Percentiles rank a stretch among this genome's conserved stretches.
Conservation (phyloP, 2,329 filamentous ascomycete genomes). For the Pseudogymnoascus sp. region DNA sequence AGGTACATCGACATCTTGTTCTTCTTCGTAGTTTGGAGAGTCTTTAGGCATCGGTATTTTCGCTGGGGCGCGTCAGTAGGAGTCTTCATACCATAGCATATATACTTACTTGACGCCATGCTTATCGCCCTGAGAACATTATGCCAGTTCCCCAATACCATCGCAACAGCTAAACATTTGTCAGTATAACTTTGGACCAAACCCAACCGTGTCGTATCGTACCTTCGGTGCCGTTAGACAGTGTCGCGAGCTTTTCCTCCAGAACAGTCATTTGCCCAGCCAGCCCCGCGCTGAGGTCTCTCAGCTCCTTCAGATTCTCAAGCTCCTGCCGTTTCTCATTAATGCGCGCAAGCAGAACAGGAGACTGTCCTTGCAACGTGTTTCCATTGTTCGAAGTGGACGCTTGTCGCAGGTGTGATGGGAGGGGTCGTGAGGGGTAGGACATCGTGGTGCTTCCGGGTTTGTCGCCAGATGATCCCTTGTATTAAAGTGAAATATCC, state of each 20-base stretch:
- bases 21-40: conserved; percentile 33
- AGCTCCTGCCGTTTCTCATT: conserved; percentile 81
- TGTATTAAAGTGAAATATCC: neutral
- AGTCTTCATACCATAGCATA: conserved; percentile 6
- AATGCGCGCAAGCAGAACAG: conserved; percentile 65
- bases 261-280: conserved; percentile 76
- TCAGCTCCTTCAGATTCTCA: conserved; percentile 67
- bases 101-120: conserved; percentile 68
- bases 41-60: conserved; percentile 59
- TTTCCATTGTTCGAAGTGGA: conserved; percentile 41
- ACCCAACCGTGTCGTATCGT: conserved; percentile 17
- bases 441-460: conserved; percentile 38
- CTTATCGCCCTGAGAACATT: conserved; percentile 77
- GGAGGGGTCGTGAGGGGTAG: conserved; percentile 48
- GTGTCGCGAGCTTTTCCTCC: conserved; percentile 67
- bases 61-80: conserved; percentile 37
- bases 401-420: conserved; percentile 60
- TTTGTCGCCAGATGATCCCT: neutral
- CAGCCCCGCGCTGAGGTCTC: conserved; percentile 69
- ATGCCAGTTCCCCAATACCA: conserved; percentile 82
- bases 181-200: neutral
- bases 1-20: conserved; percentile 34
- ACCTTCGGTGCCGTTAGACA: conserved; percentile 79
- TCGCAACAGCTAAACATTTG: conserved; percentile 58
- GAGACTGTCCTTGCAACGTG: conserved; percentile 52